Evolutionary conservation across 768 basidiomycete species (phyloP).

Genomic region (Collybia sp.): DNA sequence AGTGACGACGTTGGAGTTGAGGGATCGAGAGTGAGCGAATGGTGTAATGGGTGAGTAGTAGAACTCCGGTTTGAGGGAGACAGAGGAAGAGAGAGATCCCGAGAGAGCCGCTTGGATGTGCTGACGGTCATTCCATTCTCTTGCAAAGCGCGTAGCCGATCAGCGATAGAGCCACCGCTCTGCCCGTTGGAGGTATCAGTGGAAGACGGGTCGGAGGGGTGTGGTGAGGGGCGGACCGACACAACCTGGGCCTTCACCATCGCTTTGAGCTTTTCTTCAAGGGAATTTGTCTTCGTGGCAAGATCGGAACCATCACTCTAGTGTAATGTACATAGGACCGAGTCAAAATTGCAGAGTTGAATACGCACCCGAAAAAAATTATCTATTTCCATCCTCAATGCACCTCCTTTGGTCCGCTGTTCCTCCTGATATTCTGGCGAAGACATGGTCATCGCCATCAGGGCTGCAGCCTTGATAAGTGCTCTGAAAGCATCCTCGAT

Average conservation of each 20-base stretch:
- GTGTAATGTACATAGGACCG: not conserved
- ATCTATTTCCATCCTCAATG: constrained; percentile 36
- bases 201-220: constrained; percentile 12
- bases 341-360: not conserved
- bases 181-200: constrained; percentile 35
- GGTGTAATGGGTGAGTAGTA: constrained; percentile 23
- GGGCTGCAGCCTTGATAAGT: constrained; percentile 56
- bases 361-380: constrained; percentile 61
- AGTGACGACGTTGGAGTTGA: constrained; percentile 27
- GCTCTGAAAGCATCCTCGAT: constrained; percentile 55
- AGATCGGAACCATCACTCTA: constrained; percentile 37
- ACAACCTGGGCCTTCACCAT: constrained; percentile 30
- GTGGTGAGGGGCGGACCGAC: constrained; percentile 20
- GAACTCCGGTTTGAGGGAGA: constrained; percentile 32
- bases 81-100: constrained; percentile 40
- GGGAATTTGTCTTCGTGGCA: constrained; percentile 25
- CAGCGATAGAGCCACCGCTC: constrained; percentile 70
- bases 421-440: constrained; percentile 32
- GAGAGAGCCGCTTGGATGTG: constrained; percentile 53
- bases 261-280: constrained; percentile 43
- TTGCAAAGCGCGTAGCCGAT: constrained; percentile 72
- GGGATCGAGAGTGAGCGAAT: constrained; percentile 25
- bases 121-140: constrained; percentile 64
- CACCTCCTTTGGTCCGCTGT: too few species aligned
- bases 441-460: constrained; percentile 56